Evolutionary conservation across 139 green algal species (phyloP).

Genomic region (Marvania coccoides): DNA sequence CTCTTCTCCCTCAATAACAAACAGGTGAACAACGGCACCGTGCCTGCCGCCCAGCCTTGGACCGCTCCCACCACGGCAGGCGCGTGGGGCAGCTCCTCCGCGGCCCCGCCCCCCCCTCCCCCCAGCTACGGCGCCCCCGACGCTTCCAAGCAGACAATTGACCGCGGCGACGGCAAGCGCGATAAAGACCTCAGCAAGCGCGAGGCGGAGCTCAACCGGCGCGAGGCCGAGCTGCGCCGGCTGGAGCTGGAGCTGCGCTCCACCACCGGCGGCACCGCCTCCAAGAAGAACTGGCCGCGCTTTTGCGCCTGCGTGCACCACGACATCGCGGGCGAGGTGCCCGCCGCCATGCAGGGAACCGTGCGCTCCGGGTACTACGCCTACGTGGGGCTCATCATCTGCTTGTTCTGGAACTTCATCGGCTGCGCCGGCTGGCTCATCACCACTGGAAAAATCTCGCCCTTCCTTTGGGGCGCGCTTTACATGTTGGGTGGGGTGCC

Average conservation of each 20-base stretch:
- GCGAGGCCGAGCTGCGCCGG: constrained; percentile 32
- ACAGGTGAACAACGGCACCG: neutral
- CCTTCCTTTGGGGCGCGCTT: constrained; percentile 33
- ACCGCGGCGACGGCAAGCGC: neutral
- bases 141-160: too few relatives aligned
- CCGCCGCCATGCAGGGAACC: constrained; percentile 16
- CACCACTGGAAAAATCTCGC: constrained; percentile 6
- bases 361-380: constrained; percentile 38
- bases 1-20: neutral
- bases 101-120: neutral
- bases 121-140: neutral
- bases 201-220: constrained; percentile 30
- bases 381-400: constrained; percentile 37
- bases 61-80: neutral
- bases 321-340: constrained; percentile 49
- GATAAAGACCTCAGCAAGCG: constrained; percentile 36
- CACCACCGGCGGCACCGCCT: constrained; percentile 9
- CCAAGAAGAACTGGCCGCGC: constrained; percentile 53
- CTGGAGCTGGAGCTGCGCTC: constrained; percentile 26
- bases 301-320: constrained; percentile 43
- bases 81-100: neutral
- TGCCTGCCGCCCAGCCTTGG: neutral
- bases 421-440: constrained; percentile 23
- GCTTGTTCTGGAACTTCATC: constrained; percentile 41
- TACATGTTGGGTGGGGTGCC: constrained; percentile 40